phyloP scores from a whole-genome alignment of 192 early-diverging fungal species.

The Entomortierella lignicola region DNA sequence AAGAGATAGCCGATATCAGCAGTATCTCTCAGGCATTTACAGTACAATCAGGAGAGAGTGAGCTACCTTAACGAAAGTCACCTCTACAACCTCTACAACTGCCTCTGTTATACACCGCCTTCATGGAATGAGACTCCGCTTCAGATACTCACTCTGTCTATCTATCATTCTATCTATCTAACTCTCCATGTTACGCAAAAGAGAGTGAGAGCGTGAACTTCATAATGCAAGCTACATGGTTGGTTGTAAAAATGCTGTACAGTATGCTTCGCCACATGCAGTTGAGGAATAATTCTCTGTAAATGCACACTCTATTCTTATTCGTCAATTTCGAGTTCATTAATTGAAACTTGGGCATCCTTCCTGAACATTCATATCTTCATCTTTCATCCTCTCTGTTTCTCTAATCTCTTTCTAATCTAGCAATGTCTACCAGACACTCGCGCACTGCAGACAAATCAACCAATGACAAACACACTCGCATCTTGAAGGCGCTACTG shows the following conservation, averaged over 20 bases:
- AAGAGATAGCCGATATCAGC: too few species aligned
- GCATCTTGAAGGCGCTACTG: conserved; percentile 78
- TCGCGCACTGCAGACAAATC: conserved; percentile 75
- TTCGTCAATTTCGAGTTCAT: neutral
- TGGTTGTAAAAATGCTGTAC: too few species aligned
- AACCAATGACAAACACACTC: conserved; percentile 77
- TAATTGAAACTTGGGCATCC: neutral
- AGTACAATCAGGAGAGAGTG: too few species aligned
- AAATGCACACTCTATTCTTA: neutral
- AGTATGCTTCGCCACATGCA: conserved; percentile 2
- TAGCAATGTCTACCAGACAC: conserved; percentile 69
- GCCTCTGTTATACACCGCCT: too few species aligned
- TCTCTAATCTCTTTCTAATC: neutral
- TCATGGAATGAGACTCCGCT: too few species aligned
- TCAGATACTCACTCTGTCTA: too few species aligned
- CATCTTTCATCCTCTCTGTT: neutral
- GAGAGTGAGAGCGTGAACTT: neutral
- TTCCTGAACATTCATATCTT: neutral
- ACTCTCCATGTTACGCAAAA: neutral
- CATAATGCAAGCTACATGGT: too few species aligned
- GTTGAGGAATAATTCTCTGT: neutral
- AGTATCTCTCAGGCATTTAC: too few species aligned
- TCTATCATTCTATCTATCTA: neutral
- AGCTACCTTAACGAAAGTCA: too few species aligned
- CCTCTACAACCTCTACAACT: too few species aligned